Conservation (phyloP, 1,284 basidiomycete species). For the Inonotus obliquus region DNA sequence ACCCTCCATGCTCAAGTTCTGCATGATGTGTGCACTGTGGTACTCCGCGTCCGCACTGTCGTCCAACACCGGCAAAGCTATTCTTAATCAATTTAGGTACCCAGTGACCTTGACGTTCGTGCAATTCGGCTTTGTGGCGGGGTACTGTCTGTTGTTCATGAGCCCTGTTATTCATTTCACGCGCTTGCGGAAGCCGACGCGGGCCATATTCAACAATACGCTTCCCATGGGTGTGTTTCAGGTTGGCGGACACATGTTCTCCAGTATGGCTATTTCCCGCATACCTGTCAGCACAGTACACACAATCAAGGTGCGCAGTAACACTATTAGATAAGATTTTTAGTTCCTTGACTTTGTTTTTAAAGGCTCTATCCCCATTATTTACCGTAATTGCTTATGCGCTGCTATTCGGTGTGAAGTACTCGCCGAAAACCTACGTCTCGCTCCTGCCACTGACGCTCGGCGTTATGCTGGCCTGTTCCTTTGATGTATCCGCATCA, state of each 20-base stretch:
- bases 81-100: conserved; percentile 83
- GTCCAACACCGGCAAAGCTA: conserved; percentile 85
- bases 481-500: conserved; percentile 85
- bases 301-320: conserved; percentile 83
- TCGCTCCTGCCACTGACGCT: conserved; percentile 93
- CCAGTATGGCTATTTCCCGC: conserved; percentile 92
- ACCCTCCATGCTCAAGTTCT: conserved; percentile 26
- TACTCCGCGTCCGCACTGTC: conserved; percentile 83
- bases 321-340: conserved; percentile 23
- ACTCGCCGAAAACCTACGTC: conserved; percentile 87
- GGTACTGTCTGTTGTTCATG: conserved; percentile 81
- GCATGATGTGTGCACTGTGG: conserved; percentile 72
- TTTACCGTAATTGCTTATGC: conserved; percentile 97
- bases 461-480: conserved; percentile 97
- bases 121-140: conserved; percentile 93
- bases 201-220: conserved; percentile 72
- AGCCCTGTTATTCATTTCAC: conserved; percentile 65
- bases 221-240: conserved; percentile 93
- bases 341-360: conserved; percentile 5
- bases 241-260: conserved; percentile 96
- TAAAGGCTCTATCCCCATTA: conserved; percentile 88
- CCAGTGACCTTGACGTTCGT: conserved; percentile 94
- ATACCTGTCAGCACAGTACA: conserved; percentile 98
- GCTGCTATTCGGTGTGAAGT: conserved; percentile 87
- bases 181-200: conserved; percentile 64